A percentile compares a stretch with the other conserved stretches of the same genome.
Evolutionary conservation across 2,329 filamentous ascomycete genomes (phyloP).

Genomic region (Aspergillus chevalieri): DNA sequence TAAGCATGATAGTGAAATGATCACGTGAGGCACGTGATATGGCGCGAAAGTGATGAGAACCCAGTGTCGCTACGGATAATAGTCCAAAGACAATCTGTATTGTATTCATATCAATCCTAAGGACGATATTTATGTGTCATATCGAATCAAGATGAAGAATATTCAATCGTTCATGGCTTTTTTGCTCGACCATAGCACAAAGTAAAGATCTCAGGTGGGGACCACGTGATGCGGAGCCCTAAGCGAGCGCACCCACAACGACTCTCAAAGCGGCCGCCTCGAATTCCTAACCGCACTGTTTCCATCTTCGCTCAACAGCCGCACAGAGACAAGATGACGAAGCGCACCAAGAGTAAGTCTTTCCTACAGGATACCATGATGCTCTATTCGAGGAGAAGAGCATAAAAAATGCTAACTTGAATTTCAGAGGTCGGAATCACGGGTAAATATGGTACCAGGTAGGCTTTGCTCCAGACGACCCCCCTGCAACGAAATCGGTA

Average conservation of each 20-base stretch:
- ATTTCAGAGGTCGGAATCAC: constrained; percentile 82
- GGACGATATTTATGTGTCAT: too few relatives aligned
- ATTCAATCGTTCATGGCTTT: too few relatives aligned
- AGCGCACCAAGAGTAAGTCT: constrained; percentile 74
- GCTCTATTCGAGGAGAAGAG: neutral
- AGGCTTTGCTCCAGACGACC: constrained; percentile 40
- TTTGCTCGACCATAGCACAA: neutral
- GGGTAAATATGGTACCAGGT: constrained; percentile 97
- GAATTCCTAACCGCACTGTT: constrained; percentile 29
- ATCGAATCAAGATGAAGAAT: too few relatives aligned
- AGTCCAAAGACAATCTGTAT: too few relatives aligned
- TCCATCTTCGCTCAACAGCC: constrained; percentile 32
- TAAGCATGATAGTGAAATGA: too few relatives aligned
- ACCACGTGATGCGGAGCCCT: constrained; percentile 31
- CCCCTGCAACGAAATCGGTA: constrained; percentile 11
- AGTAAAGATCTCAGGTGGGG: constrained; percentile 3
- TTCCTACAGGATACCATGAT: neutral
- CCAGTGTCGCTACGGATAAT: too few relatives aligned
- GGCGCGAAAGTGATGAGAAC: too few relatives aligned
- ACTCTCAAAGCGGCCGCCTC: constrained; percentile 26
- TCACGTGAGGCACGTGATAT: too few relatives aligned
- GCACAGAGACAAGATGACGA: constrained; percentile 68
- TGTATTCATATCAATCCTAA: too few relatives aligned
- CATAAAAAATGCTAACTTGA: constrained; percentile 21
- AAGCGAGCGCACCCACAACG: constrained; percentile 37